Evolutionary conservation across 306 rosid genomes (phyloP), one percentile per base, ranked within the genome.

Genomic region (Mucuna pruriens): DNA sequence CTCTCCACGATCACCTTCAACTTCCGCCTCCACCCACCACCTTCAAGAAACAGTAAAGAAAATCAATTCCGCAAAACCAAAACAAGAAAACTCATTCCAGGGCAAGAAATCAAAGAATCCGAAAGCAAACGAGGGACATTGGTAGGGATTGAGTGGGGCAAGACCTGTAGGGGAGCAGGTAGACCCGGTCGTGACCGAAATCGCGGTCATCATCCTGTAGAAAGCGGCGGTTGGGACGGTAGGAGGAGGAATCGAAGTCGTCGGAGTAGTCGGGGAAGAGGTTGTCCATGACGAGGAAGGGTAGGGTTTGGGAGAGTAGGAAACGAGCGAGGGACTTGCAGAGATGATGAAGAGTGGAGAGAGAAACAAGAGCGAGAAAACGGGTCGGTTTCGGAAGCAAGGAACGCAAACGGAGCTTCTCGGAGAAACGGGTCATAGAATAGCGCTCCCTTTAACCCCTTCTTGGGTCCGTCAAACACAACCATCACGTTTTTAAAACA

Each of bases 1-100:
- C 58, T 80, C 97, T 6, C 42, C 64, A 20, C 46, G 71, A 76
- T 91, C 87, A 19, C 52, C 87, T 20, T 75, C 89, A 23, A 38
- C 67, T 44, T 87, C 86, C 34, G 79, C 90, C 68, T 91, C 94
- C 66, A 77, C 71, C 98, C 91, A 91, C 97, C 97, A 92, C 87
- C 98, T 94, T 87, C 78, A 52, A 76, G 74, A 63, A 60, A 36
- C 23, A 54, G 23, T 16, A 42, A n/a, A 6, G 1, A 45, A 58
- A 25, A 29, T 42, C 61, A 72, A 55, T 1, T 40, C 42, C 64
- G 8, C 11, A 19, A 4, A 12, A 63, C 2, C 31, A 29, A 68
- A 31, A 9, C 16, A 31, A 0, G 9, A 76, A 11, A 45, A 54
- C 13, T 6, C 13, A 71, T 71, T 64, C 57, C 1, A 66, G 69